Evolutionary conservation across 768 basidiomycete genomes (phyloP).

Genomic region (Rubroboletus satanas): DNA sequence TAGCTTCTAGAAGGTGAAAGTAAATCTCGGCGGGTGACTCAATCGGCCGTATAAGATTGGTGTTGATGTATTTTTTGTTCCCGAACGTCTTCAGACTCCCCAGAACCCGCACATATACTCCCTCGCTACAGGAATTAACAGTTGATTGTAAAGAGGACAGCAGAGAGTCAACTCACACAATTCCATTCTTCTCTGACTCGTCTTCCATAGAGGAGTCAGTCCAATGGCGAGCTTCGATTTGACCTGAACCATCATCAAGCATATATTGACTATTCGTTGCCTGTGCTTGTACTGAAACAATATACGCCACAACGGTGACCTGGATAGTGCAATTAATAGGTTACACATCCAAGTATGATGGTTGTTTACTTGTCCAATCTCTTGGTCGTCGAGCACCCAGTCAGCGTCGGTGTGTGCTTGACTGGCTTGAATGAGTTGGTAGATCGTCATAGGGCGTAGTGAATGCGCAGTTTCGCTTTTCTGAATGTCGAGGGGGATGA

Average conservation of each 20-base stretch:
- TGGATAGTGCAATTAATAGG: slow-evolving; percentile 24
- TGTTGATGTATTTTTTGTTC: slow-evolving; percentile 78
- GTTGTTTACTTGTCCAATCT: slow-evolving; percentile 69
- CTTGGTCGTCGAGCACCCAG: slow-evolving; percentile 76
- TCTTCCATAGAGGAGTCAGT: slow-evolving; percentile 60
- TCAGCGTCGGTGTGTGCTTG: slow-evolving; percentile 88
- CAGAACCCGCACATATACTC: slow-evolving; percentile 75
- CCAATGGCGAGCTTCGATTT: slow-evolving; percentile 80
- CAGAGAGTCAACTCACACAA: slow-evolving; percentile 36
- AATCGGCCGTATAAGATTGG: slow-evolving; percentile 64
- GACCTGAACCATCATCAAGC: slow-evolving; percentile 85
- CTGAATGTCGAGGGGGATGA: slow-evolving; percentile 21
- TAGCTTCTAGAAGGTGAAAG: slow-evolving; percentile 76
- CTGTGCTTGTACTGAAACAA: slow-evolving; percentile 61
- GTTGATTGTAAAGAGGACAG: neutral
- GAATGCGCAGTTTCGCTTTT: slow-evolving; percentile 41
- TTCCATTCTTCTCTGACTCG: slow-evolving; percentile 46
- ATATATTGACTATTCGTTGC: slow-evolving; percentile 78
- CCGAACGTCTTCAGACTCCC: slow-evolving; percentile 81
- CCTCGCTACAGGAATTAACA: slow-evolving; percentile 46
- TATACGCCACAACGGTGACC: slow-evolving; percentile 73
- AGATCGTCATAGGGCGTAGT: slow-evolving; percentile 71
- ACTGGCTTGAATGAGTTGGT: slow-evolving; percentile 69
- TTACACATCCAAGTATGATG: neutral
- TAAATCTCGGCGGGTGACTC: slow-evolving; percentile 73